Evolutionary conservation across 257 asterid species (phyloP).

Genomic region (Nicotiana obtusifolia): DNA sequence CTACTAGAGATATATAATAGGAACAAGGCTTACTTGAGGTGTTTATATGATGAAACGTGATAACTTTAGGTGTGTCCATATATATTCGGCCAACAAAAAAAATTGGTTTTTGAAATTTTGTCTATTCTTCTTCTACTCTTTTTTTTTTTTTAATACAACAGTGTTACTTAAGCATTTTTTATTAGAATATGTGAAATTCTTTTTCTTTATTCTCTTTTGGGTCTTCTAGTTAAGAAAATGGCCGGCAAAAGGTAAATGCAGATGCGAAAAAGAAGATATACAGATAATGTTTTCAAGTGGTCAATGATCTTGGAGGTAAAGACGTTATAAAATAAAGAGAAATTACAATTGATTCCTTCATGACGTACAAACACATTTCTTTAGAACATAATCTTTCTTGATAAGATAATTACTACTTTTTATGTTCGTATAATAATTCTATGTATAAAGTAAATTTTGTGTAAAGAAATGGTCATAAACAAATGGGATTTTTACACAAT

Average conservation of each 20-base stretch:
- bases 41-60: no score
- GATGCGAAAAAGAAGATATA: background rate
- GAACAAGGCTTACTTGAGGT: no score
- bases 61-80: no score
- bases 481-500: background rate
- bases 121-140: background rate
- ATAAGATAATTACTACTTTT: background rate
- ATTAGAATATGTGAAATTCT: background rate
- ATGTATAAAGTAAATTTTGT: background rate
- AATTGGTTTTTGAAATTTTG: background rate
- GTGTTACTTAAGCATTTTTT: background rate
- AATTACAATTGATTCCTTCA: background rate
- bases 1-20: no score
- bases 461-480: background rate
- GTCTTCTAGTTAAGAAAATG: background rate
- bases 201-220: background rate
- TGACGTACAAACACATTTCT: background rate
- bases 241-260: slow-evolving; percentile 3
- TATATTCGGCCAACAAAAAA: background rate
- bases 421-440: background rate
- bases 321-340: no score
- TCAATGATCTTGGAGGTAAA: slow-evolving; percentile 7
- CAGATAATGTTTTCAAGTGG: slow-evolving; percentile 6
- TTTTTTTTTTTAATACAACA: background rate
- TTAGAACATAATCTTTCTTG: slow-evolving; percentile 8